Base-by-base conservation (phyloP, 768 basidiomycete species). In the Myochromella boudieri region DNA sequence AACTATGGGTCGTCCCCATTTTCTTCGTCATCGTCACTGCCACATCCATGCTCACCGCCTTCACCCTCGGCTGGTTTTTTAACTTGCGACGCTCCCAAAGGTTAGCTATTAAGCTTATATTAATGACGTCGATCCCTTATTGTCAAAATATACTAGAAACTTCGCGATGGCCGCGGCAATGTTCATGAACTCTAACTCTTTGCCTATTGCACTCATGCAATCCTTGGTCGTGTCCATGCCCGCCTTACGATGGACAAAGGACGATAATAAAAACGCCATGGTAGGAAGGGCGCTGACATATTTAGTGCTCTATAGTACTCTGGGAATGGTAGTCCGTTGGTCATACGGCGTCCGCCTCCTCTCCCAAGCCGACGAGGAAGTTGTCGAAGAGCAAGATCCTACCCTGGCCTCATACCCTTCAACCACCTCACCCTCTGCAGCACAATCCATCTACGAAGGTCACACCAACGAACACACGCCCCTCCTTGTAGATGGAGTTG, bases 311-410 rank as follows among this genome's bases (percentile, higher is more conserved):
- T 95, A 95, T 64, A 93, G 90, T 48, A 97, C 95, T 0, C 76
- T 98, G 25, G 97, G 97, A 34, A 95, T 95, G 93, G 82, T 97
- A 59, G 90, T 93, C 59, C 20, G 95, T 12, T 97, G 95, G 89
- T 94, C 91, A 44, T 91, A 62, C 58, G 21, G 52, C 39, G 40
- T 43, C 43, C 34, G 27, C 27, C 25, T 63, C 55, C 39, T 53
- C 51, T 45, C 49, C 37, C 41, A 48, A 45, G 25, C 51, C 25
- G 51, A 61, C 31, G 51, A 54, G 6, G 32, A 43, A 9, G 27
- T 11, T 11, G 7, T 17, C 14, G 32, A 31, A 25, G 8, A 9
- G 9, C 9, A 17, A 27, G n/a, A 34, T 6, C 33, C 33, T 6
- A 34, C 5, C 14, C 33, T 34, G 33, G n/a, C n/a, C n/a, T n/a